Evolutionary conservation across 2,329 filamentous ascomycete genomes (phyloP).

Genomic region (Xylariaceae sp.): DNA sequence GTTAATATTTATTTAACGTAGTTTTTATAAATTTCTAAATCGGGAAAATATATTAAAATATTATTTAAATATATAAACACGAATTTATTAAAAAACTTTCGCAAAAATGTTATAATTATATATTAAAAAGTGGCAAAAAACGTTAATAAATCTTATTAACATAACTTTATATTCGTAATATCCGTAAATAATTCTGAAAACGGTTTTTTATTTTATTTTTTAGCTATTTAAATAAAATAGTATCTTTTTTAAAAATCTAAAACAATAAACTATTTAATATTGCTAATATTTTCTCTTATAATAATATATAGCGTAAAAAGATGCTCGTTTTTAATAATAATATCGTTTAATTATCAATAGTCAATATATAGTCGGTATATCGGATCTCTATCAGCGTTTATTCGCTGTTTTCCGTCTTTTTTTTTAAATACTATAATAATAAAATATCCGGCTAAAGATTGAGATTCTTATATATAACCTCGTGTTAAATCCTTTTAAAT

Average conservation of each 20-base stretch:
- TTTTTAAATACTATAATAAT: background rate
- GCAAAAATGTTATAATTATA: background rate
- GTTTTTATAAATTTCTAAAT: too few species aligned
- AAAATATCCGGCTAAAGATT: background rate
- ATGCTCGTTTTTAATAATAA: background rate
- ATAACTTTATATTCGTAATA: too few species aligned
- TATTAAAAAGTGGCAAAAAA: background rate
- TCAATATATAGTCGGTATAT: background rate
- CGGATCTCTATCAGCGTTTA: background rate
- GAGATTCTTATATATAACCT: background rate
- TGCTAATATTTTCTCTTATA: background rate
- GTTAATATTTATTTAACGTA: background rate
- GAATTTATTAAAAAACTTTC: background rate
- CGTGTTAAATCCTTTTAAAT: too few species aligned
- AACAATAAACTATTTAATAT: conserved; percentile 1
- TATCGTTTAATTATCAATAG: background rate
- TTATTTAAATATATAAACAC: background rate
- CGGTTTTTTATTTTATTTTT: conserved; percentile 3
- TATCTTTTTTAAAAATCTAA: conserved; percentile 4
- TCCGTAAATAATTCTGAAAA: background rate
- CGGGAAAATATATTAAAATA: conserved; percentile 2
- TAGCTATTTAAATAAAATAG: background rate
- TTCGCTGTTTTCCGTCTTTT: background rate
- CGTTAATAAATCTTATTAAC: background rate
- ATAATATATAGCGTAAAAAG: background rate